These are phyloP conservation scores for Chlorencoelia australis DNA, from an alignment of 2,329 filamentous ascomycete species.

Conservation along the genomic window DNA sequence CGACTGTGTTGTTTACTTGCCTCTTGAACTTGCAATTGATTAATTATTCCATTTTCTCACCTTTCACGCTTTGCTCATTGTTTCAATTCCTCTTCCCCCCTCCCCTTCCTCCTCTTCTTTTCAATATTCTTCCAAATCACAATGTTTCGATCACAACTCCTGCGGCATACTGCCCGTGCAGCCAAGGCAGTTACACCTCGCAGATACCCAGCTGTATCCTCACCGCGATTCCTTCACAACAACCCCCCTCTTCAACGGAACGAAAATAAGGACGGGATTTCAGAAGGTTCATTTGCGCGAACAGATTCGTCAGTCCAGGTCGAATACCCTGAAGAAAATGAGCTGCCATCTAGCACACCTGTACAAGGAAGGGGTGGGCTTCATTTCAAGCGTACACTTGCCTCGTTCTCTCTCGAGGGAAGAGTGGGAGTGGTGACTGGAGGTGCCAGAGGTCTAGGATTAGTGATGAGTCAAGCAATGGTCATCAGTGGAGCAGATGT, in stretches of 20 bases:
- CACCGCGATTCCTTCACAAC: slow-evolving; percentile 16
- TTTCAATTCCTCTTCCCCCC: too few relatives aligned
- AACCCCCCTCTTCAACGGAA: slow-evolving; percentile 14
- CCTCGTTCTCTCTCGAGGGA: slow-evolving; percentile 77
- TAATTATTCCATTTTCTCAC: too few relatives aligned
- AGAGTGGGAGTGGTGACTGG: slow-evolving; percentile 81
- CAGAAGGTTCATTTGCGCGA: slow-evolving; percentile 48
- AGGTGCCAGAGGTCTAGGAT: slow-evolving; percentile 76
- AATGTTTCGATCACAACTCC: slow-evolving; percentile 25
- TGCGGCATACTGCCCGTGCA: slow-evolving; percentile 20
- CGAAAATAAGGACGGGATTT: slow-evolving; percentile 17
- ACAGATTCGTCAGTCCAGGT: slow-evolving; percentile 71
- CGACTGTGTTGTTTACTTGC: too few relatives aligned
- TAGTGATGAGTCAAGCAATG: slow-evolving; percentile 89
- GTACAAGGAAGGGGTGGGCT: slow-evolving; percentile 68
- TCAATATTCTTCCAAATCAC: too few relatives aligned
- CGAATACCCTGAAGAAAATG: slow-evolving; percentile 65
- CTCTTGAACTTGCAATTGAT: too few relatives aligned
- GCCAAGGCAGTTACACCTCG: slow-evolving; percentile 13
- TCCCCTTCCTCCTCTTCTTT: too few relatives aligned
- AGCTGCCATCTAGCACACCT: slow-evolving; percentile 61
- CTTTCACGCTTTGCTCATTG: too few relatives aligned
- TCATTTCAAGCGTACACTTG: slow-evolving; percentile 76
- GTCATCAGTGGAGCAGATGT: slow-evolving; percentile 81
- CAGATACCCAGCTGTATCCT: slow-evolving; percentile 8